Conservation (phyloP, 164 flowering plant genomes). For the Saururus chinensis region DNA sequence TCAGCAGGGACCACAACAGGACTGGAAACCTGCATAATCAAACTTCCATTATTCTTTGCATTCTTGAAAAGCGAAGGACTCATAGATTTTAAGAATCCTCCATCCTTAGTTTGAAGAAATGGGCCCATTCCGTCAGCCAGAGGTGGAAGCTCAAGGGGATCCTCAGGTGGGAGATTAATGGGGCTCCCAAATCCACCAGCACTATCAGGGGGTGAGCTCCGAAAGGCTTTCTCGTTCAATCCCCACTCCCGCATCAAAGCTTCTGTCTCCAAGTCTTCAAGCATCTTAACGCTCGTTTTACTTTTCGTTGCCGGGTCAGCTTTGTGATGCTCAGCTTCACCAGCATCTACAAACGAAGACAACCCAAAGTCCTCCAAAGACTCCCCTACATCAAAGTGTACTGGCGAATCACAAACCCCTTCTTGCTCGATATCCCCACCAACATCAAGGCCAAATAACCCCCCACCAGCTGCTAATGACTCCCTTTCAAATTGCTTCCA, state of each 20-base stretch:
- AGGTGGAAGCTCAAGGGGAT: conserved; percentile 52
- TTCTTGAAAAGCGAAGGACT: conserved; percentile 56
- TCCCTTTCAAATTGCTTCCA: conserved; percentile 87
- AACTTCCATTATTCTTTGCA: conserved; percentile 52
- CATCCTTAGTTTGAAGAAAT: conserved; percentile 62
- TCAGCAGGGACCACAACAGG: conserved; percentile 95
- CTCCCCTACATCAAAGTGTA: conserved; percentile 14
- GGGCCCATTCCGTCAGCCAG: conserved; percentile 89
- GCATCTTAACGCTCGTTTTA: conserved; percentile 48
- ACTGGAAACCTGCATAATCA: conserved; percentile 86
- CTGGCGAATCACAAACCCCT: conserved; percentile 13
- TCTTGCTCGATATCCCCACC: conserved; percentile 20
- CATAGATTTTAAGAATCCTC: conserved; percentile 90
- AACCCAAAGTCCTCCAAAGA: conserved; percentile 31
- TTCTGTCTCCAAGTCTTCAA: conserved; percentile 82
- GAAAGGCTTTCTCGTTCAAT: conserved; percentile 68
- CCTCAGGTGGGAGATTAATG: conserved; percentile 41
- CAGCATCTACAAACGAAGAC: conserved; percentile 29
- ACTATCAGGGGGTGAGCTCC: conserved; percentile 41
- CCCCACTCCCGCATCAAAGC: conserved; percentile 93
- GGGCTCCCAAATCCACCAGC: conserved; percentile 72
- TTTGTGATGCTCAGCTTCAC: conserved; percentile 29
- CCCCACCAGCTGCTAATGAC: conserved; percentile 35
- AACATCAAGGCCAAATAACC: conserved; percentile 37
- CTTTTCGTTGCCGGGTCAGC: conserved; percentile 18